Base-by-base conservation (phyloP, 192 early-diverging fungal species). In the Funneliformis mosseae region DNA sequence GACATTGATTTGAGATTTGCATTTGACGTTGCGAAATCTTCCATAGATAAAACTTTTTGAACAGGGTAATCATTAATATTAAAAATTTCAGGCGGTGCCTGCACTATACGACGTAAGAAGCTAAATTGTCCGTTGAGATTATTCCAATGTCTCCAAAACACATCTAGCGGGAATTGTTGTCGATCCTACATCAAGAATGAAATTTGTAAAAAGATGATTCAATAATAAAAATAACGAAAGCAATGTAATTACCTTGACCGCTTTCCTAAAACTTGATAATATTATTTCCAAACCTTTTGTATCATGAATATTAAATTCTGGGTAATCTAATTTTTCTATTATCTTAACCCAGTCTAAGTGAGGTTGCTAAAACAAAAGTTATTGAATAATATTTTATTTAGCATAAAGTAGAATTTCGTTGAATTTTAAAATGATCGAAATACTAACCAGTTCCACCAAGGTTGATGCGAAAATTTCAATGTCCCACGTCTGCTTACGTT, bases 121-220 rank as follows among this genome's bases (percentile, higher is more conserved):
- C 89, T 92, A 21, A 96, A 83, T 82, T 96, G 94, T 11, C 89
- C 92, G 14, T 86, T 89, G 10, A 86, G 76, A 80, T 95, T 93
- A 25, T 85, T 88, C 95, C 95, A 96, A 79, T 84, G 85, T 39
- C 91, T 92, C 86, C 93, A 92, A 80, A 95, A 91, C 1, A 84
- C 84, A n/a, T 88, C 80, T 27, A 91, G 84, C 23, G 95, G 95
- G 76, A 95, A 95, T 16, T 85, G 83, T 50, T 88, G 87, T 23
- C 84, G 77, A 67, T 86, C 91, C 92, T 93, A 83, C 14, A 25
- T 10, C 48, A 66, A 9, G 41, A 60, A 23, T 67, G 25, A 84
- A 38, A 50, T 68, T 23, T 46, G 12, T 25, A 67, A n/a, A 5
- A 66, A 55, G 18, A 55, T 45, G 33, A 33, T 33, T 33, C 25